Evolutionary conservation across 768 basidiomycete species (phyloP).

Genomic region (Boletus rex-veris): DNA sequence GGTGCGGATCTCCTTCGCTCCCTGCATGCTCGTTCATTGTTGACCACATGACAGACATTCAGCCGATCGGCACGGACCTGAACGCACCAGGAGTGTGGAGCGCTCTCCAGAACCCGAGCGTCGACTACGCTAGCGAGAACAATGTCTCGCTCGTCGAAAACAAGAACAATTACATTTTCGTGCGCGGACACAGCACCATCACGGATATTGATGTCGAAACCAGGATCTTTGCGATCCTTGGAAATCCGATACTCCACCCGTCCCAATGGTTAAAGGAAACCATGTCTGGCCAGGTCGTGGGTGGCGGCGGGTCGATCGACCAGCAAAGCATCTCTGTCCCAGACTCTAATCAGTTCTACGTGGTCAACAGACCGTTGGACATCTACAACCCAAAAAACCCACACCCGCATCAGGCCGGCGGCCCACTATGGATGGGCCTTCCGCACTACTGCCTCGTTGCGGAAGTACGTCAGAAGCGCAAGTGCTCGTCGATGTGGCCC

Average conservation of each 20-base stretch:
- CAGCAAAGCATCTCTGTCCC: conserved; percentile 3
- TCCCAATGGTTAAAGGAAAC: neutral
- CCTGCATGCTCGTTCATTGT: neutral
- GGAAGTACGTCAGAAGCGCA: conserved; percentile 12
- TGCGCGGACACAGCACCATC: conserved; percentile 10
- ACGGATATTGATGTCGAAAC: conserved; percentile 6
- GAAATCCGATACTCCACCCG: neutral
- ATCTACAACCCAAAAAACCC: neutral
- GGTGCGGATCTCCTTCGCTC: neutral
- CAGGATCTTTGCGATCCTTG: neutral
- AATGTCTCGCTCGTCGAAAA: conserved; percentile 1
- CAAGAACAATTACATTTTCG: conserved; percentile 7
- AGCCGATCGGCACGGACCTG: conserved; percentile 2
- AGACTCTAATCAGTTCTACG: conserved; percentile 1
- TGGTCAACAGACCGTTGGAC: conserved; percentile 5
- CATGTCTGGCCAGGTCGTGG: neutral
- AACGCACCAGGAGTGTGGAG: neutral
- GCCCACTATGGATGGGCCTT: neutral
- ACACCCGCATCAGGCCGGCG: neutral
- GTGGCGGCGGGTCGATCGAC: neutral
- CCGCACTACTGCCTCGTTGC: conserved; percentile 6
- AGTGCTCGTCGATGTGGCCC: neutral
- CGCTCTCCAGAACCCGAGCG: neutral
- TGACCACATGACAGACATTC: neutral
- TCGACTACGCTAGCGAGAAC: neutral